Base-by-base conservation (phyloP, 140 eudicot genomes). In the Stevia rebaudiana region DNA sequence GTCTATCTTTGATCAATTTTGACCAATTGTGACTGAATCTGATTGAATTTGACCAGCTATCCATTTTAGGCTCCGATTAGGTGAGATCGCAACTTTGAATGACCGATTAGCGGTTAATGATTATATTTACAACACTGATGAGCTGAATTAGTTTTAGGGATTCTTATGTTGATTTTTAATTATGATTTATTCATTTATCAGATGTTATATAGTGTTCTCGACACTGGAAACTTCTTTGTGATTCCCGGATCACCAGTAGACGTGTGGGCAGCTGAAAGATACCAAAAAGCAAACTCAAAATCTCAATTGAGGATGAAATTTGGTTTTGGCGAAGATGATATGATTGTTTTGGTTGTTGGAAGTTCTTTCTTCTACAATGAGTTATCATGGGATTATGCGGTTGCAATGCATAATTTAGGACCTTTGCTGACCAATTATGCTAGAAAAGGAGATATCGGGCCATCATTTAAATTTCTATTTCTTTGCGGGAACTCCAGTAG, bases 211-310 rank as follows among this genome's bases (percentile, higher is more conserved):
- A 92, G 95, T 78, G 80, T 66, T 75, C 94, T 92, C 76, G 98
- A 92, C 86, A 77, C 85, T 69, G 98, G 98, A 88, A 92, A 92
- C 94, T 92, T 92, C 90, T 79, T 83, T 81, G 98, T 92, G 78
- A 83, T 88, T 83, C 98, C 98, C 81, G 98, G 96, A 76, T 85
- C 98, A 81, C 98, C 98, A 59, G 23, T 79, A 73, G 98, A 92
- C 67, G 85, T 81, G 74, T 92, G 96, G 96, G 87, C 89, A 67
- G 95, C 98, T 18, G 95, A 88, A 79, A 88, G 80, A 77, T 92
- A 88, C 80, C 72, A 70, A 47, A 79, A 64, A 76, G 39, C 68
- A 39, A 89, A 92, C 77, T 83, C 88, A 61, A 92, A 72, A 78
- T 65, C 76, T 22, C 71, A 73, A 51, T 68, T 85, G 76, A 78